Base-by-base conservation (phyloP, 192 early-diverging fungal genomes). In the Coemansia sp. region DNA sequence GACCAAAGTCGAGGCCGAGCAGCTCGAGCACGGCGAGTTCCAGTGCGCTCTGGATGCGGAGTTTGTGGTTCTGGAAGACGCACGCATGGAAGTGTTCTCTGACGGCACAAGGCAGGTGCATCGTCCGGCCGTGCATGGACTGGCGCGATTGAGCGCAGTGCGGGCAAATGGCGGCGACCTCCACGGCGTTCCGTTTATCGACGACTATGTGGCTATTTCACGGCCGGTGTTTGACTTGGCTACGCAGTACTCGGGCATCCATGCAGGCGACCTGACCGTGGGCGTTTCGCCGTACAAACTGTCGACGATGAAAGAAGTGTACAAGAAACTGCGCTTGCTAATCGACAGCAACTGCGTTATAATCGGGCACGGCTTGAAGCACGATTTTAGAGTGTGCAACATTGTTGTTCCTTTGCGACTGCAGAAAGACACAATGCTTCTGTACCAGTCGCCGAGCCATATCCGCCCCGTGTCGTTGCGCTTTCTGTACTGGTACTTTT, bases 371-470 rank as follows among this genome's bases (percentile, higher is more conserved):
- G 95, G 94, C 2, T 74, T 99, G 37, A 90, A 91, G 48, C 95
- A 96, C 58, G 97, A 99, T 74, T 97, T 96, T 65, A 86, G 97
- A 20, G 94, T 91, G 25, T 94, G 96, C 53, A 96, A 97, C 70
- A 91, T 97, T 12, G 64, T 90, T 6, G 89, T 96, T 1, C 95
- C 94, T 2, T 84, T 89, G 2, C 85, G 77, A 17, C 94, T 94
- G 66, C 87, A 95, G 19, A 90, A 93, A 40, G 97, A 99, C 61
- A 99, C 94, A 0, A 93, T 97, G n/a, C 89, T 92, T 54, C 83
- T 99, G 40, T 99, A 88, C 81, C 90, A 90, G 50, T 78, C 72
- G 26, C 44, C 51, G 2, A 9, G 31, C 2, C 65, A 78, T 19
- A 64, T 69, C n/a, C 61, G 80, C 1, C 62, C 64, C 0, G 86